phyloP scores from a whole-genome alignment of 768 basidiomycete genomes.

The Macrolepiota albuminosa region DNA sequence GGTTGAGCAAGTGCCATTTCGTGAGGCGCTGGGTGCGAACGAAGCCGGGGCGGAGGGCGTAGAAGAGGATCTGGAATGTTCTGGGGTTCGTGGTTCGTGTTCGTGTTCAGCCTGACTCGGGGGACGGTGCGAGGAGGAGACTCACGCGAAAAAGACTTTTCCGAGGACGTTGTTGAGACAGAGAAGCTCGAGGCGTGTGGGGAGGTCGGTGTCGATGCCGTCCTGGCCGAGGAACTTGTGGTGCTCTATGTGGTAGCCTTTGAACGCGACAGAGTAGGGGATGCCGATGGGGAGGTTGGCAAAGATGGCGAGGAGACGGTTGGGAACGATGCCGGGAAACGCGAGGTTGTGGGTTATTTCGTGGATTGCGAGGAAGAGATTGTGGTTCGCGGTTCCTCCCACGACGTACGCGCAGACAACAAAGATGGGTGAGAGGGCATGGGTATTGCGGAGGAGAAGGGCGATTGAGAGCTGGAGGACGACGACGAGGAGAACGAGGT shows the following conservation, averaged over 20 bases:
- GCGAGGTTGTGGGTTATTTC: conserved; percentile 98
- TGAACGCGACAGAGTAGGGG: conserved; percentile 94
- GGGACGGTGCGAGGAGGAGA: conserved; percentile 9
- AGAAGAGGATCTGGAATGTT: conserved; percentile 97
- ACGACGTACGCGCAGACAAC: conserved; percentile 75
- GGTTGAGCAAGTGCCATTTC: conserved; percentile 80
- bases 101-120: neutral
- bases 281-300: conserved; percentile 93
- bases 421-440: conserved; percentile 68
- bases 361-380: conserved; percentile 96
- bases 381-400: conserved; percentile 96
- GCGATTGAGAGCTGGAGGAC: conserved; percentile 67
- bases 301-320: conserved; percentile 85
- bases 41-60: conserved; percentile 92
- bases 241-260: conserved; percentile 94
- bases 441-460: conserved; percentile 58
- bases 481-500: conserved; percentile 80
- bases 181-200: conserved; percentile 79
- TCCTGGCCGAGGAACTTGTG: conserved; percentile 96
- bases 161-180: conserved; percentile 93
- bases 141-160: conserved; percentile 96
- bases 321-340: conserved; percentile 75
- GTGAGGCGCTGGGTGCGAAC: conserved; percentile 81
- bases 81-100: conserved; percentile 31
- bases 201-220: conserved; percentile 93